Conservation (phyloP, 139 green algal species). For the Coelastrella sp. region DNA sequence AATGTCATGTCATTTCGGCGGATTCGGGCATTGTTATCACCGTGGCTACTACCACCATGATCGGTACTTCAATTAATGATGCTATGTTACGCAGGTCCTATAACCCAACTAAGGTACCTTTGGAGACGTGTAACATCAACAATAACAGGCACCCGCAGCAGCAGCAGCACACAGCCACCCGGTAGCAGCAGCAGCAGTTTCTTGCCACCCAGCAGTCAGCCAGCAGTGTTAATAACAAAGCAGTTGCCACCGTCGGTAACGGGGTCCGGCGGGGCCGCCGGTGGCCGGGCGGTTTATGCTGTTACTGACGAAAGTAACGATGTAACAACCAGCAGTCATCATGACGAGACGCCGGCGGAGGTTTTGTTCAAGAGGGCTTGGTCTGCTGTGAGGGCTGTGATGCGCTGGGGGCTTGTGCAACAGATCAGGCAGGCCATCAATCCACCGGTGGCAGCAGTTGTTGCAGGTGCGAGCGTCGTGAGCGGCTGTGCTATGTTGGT, state of each 20-base stretch:
- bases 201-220: neutral
- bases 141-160: slow-evolving; percentile 30
- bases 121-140: slow-evolving; percentile 1
- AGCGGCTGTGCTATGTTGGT: neutral
- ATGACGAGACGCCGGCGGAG: slow-evolving; percentile 33
- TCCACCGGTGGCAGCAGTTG: slow-evolving; percentile 34
- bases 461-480: slow-evolving; percentile 32
- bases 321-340: neutral
- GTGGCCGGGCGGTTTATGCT: slow-evolving; percentile 37
- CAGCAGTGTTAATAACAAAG: slow-evolving; percentile 42
- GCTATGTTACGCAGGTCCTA: neutral
- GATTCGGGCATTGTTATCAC: too few species aligned
- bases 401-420: neutral
- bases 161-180: neutral
- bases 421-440: slow-evolving; percentile 27
- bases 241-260: slow-evolving; percentile 17
- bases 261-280: neutral
- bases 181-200: slow-evolving; percentile 37
- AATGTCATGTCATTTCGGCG: too few species aligned
- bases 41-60: too few species aligned
- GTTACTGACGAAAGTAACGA: slow-evolving; percentile 10
- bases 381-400: neutral
- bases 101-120: neutral
- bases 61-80: neutral
- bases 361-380: neutral